These are phyloP conservation scores for Pleurotus pulmonarius DNA, from an alignment of 768 basidiomycete genomes.

Conservation along the genomic window DNA sequence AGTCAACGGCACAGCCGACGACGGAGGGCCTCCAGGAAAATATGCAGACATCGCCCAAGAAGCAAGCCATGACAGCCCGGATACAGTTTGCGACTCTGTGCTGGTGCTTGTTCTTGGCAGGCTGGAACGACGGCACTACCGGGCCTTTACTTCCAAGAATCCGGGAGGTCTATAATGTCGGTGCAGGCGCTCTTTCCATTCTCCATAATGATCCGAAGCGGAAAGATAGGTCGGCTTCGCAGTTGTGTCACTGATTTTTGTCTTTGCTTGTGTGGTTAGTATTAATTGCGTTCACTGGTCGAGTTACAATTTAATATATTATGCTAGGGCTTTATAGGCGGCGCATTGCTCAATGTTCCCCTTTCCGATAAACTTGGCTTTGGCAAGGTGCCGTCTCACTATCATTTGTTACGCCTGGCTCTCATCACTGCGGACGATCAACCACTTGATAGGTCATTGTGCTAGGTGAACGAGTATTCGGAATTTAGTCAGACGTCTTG, in stretches of 20 bases:
- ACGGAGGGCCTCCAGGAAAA: not conserved
- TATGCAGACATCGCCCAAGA: not conserved
- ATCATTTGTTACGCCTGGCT: not conserved
- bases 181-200: constrained; percentile 20
- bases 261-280: constrained; percentile 34
- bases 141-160: constrained; percentile 76
- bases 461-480: not conserved
- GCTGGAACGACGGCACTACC: constrained; percentile 77
- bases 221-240: constrained; percentile 40
- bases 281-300: constrained; percentile 18
- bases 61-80: constrained; percentile 6
- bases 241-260: constrained; percentile 60
- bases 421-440: not conserved
- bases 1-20: not conserved
- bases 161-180: constrained; percentile 52
- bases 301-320: not conserved
- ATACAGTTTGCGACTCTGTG: constrained; percentile 56
- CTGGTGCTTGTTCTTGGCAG: constrained; percentile 55
- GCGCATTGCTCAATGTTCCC: constrained; percentile 42
- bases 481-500: not conserved
- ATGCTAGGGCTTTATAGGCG: constrained; percentile 40
- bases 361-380: constrained; percentile 40
- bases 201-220: not conserved
- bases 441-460: constrained; percentile 13
- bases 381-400: constrained; percentile 30